phyloP scores from a whole-genome alignment of 805 yeast genomes.

The Myxozyma nipponensis region DNA sequence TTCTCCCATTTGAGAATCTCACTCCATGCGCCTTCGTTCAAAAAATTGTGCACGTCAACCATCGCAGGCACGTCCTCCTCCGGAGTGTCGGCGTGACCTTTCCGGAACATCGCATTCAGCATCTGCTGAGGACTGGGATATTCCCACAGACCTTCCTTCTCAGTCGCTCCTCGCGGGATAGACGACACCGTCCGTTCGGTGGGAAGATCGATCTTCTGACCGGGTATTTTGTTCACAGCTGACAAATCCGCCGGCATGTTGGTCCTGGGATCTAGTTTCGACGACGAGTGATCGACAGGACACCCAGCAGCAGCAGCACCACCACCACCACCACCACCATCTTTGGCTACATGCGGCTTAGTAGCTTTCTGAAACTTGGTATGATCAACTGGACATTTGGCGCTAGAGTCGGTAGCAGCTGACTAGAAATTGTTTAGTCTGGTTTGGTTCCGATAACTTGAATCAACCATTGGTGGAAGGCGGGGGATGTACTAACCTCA shows the following conservation, averaged over 20 bases:
- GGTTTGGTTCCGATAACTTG: too few species aligned
- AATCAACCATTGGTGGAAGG: too few species aligned
- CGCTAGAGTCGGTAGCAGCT: slow-evolving; percentile 8
- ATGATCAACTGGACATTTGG: slow-evolving; percentile 45
- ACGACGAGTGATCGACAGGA: slow-evolving; percentile 40
- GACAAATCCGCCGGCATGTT: slow-evolving; percentile 36
- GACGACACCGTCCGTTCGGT: slow-evolving; percentile 78
- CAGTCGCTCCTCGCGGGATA: slow-evolving; percentile 75
- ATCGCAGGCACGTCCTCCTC: slow-evolving; percentile 94
- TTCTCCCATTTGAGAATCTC: slow-evolving; percentile 91
- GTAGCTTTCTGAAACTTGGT: slow-evolving; percentile 23
- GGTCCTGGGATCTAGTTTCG: slow-evolving; percentile 26
- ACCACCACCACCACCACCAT: background rate
- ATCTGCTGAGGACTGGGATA: slow-evolving; percentile 99
- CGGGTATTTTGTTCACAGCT: slow-evolving; percentile 83
- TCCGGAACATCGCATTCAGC: slow-evolving; percentile 95
- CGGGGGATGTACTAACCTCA: background rate
- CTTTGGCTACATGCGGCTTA: background rate
- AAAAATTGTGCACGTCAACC: slow-evolving; percentile 95
- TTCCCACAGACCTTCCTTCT: slow-evolving; percentile 83
- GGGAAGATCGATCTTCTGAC: slow-evolving; percentile 70
- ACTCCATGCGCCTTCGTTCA: slow-evolving; percentile 97
- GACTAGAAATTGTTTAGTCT: background rate
- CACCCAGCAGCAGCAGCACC: slow-evolving; percentile 34
- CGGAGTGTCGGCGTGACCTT: slow-evolving; percentile 84